phyloP scores from a whole-genome alignment of 768 basidiomycete species.

The Hericium coralloides region DNA sequence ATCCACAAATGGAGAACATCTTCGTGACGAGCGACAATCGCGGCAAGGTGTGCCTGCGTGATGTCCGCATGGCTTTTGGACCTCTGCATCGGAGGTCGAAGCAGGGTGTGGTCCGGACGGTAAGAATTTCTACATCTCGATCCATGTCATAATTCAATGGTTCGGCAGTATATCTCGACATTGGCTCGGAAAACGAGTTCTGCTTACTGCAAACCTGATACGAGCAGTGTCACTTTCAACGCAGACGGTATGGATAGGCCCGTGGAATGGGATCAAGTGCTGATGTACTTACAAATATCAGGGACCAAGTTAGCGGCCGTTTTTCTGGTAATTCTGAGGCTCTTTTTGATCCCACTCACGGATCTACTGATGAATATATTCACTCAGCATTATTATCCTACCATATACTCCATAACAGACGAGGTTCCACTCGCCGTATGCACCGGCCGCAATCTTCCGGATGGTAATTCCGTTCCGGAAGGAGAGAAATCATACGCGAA shows the following conservation, averaged over 20 bases:
- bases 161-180: constrained; percentile 34
- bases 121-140: constrained; percentile 18
- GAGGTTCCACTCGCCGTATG: constrained; percentile 62
- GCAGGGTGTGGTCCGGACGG: constrained; percentile 48
- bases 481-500: constrained; percentile 55
- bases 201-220: constrained; percentile 50
- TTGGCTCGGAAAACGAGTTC: constrained; percentile 31
- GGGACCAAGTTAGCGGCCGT: constrained; percentile 58
- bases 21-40: constrained; percentile 56
- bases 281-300: constrained; percentile 16
- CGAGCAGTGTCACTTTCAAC: constrained; percentile 63
- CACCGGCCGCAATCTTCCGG: constrained; percentile 47
- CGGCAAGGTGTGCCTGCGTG: constrained; percentile 59
- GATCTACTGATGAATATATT: background rate
- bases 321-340: constrained; percentile 42
- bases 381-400: constrained; percentile 55
- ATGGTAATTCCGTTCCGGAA: constrained; percentile 39
- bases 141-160: background rate
- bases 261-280: too few relatives aligned
- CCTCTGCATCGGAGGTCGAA: constrained; percentile 32
- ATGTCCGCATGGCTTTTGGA: constrained; percentile 68
- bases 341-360: background rate
- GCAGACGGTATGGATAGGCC: constrained; percentile 39
- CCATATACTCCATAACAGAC: constrained; percentile 61
- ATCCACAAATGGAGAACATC: constrained; percentile 59